A percentile compares a stretch with the other conserved stretches of the same genome.
phyloP scores from a whole-genome alignment of 2,329 filamentous ascomycete species.

The Colletotrichum orchidophilum region DNA sequence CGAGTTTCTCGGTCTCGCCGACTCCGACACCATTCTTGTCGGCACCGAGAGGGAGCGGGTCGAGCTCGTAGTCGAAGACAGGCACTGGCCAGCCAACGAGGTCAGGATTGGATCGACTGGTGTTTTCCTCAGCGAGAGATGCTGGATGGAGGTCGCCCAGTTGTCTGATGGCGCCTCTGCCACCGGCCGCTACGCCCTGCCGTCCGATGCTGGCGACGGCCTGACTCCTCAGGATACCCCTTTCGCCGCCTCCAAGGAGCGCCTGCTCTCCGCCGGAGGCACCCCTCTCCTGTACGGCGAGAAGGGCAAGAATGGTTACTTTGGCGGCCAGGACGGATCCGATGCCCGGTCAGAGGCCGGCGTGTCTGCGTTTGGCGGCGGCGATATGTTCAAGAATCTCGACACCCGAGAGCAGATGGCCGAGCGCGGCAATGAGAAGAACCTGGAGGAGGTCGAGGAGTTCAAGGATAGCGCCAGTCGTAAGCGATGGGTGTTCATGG shows the following conservation, averaged over 20 bases:
- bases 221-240: slow-evolving; percentile 67
- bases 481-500: slow-evolving; percentile 89
- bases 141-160: slow-evolving; percentile 91
- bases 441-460: slow-evolving; percentile 90
- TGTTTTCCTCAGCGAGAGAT: slow-evolving; percentile 93
- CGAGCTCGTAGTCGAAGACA: slow-evolving; percentile 90
- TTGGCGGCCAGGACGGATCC: slow-evolving; percentile 76
- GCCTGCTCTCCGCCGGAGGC: slow-evolving; percentile 60
- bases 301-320: slow-evolving; percentile 81
- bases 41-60: slow-evolving; percentile 93
- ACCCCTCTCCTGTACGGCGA: slow-evolving; percentile 75
- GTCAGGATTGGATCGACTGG: slow-evolving; percentile 90
- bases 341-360: slow-evolving; percentile 93
- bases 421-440: slow-evolving; percentile 91
- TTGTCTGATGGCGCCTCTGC: slow-evolving; percentile 71
- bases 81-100: slow-evolving; percentile 92
- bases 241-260: slow-evolving; percentile 72
- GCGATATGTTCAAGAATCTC: slow-evolving; percentile 98
- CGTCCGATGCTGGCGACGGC: slow-evolving; percentile 71
- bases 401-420: slow-evolving; percentile 95
- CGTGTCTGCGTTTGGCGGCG: slow-evolving; percentile 86
- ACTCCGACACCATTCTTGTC: slow-evolving; percentile 84
- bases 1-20: slow-evolving; percentile 90
- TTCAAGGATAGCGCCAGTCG: slow-evolving; percentile 79
- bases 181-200: slow-evolving; percentile 60